Percentiles rank a stretch among this genome's conserved stretches.
Evolutionary conservation across 1,284 basidiomycete species (phyloP).

Genomic region (Somion occarium): DNA sequence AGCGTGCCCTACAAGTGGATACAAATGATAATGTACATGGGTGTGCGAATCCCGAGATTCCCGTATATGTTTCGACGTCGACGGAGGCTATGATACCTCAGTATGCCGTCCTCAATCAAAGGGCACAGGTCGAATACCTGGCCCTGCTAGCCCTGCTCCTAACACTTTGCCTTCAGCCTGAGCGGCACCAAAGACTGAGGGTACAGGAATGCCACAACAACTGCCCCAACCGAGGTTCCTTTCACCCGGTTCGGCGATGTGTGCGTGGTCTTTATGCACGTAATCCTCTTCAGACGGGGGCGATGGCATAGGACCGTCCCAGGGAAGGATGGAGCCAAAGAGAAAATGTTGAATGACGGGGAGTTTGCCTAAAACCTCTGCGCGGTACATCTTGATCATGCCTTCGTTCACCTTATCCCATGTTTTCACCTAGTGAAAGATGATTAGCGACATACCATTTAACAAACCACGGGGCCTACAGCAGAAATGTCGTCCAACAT

Average conservation of each 20-base stretch:
- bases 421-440: constrained; percentile 69
- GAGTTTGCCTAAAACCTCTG: constrained; percentile 92
- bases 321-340: constrained; percentile 83
- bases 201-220: constrained; percentile 89
- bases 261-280: constrained; percentile 52
- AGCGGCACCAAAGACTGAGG: constrained; percentile 78
- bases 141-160: constrained; percentile 42
- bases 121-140: constrained; percentile 76
- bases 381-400: constrained; percentile 98
- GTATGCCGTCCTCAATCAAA: constrained; percentile 51
- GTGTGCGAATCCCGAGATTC: neutral
- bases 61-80: neutral
- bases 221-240: constrained; percentile 79
- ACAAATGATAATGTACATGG: too few species aligned
- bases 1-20: too few species aligned
- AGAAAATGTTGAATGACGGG: constrained; percentile 97
- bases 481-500: constrained; percentile 99
- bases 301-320: constrained; percentile 54
- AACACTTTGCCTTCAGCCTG: constrained; percentile 38
- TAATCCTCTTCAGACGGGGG: constrained; percentile 39
- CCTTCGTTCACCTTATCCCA: constrained; percentile 98
- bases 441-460: neutral
- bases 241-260: constrained; percentile 45
- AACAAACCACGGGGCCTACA: constrained; percentile 36
- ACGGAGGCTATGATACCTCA: neutral